Evolutionary conservation across 129 eudicot species (phyloP).

Genomic region (Erigeron canadensis): DNA sequence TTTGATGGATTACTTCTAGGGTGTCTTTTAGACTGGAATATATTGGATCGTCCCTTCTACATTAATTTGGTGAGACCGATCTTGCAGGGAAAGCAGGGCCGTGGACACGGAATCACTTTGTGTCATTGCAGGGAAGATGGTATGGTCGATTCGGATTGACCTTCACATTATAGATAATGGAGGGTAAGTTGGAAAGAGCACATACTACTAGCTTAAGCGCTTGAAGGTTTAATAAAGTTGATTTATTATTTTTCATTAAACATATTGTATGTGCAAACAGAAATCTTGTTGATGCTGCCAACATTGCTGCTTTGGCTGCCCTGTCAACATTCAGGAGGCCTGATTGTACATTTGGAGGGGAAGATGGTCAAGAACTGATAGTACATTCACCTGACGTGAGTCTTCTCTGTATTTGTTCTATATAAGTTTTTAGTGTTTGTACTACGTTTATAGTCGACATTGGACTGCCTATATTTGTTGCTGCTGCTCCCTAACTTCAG

Average conservation of each 20-base stretch:
- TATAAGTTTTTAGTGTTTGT: neutral
- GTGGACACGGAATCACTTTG: slow-evolving; percentile 97
- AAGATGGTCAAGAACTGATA: slow-evolving; percentile 87
- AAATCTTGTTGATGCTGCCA: slow-evolving; percentile 99
- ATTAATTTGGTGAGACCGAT: slow-evolving; percentile 3
- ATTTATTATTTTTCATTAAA: neutral
- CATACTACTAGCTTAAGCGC: neutral
- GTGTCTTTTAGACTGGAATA: neutral
- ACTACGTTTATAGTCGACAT: neutral
- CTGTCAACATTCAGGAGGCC: slow-evolving; percentile 84
- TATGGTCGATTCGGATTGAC: slow-evolving; percentile 88
- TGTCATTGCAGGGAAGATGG: slow-evolving; percentile 83
- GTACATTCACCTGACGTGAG: slow-evolving; percentile 85
- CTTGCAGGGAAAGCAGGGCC: slow-evolving; percentile 92
- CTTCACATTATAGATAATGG: slow-evolving; percentile 92
- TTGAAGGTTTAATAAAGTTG: neutral
- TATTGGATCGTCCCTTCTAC: neutral
- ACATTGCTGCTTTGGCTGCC: slow-evolving; percentile 94
- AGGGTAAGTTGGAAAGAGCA: slow-evolving; percentile 54
- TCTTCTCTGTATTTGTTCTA: neutral
- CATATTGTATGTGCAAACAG: slow-evolving; percentile 29
- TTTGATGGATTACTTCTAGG: neutral
- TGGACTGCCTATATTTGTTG: neutral
- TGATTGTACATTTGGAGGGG: slow-evolving; percentile 90
- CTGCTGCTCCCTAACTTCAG: neutral